Base-by-base conservation (phyloP, 495 filamentous ascomycete species). In the Pyrenopolyporus hunteri region DNA sequence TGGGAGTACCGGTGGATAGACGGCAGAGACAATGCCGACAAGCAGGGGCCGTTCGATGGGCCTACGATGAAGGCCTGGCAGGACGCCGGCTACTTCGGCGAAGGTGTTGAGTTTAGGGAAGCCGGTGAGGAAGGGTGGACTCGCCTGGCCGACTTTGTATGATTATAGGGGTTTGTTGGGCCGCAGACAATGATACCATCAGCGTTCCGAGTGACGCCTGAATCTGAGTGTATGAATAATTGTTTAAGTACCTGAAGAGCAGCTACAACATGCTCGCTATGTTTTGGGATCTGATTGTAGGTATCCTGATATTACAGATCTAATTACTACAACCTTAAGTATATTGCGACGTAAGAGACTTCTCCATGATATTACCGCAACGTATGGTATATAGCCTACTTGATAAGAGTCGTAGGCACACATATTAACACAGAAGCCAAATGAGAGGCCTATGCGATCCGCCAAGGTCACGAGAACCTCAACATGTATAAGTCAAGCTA, bases 1-100 rank as follows among this genome's bases (percentile, higher is more conserved):
- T 98, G 93, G 93, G 89, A 98, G 71, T 98, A 89, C 69, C 78
- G 90, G 22, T 98, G 94, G 94, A 86, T 83, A 10, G 92, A 96
- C 66, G 91, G 87, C 35, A 80, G 91, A n/a, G 94, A 96, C 67
- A 87, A 85, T 2, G 90, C 84, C 0, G 80, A 85, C 43, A 81
- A 83, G 26, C 89, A 98, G 73, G 95, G 94, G 0, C 92, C 93
- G 1, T 98, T 93, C 70, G 90, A 96, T 66, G 86, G 82, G 10
- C 65, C 77, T 0, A 91, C 87, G 43, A 98, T 98, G 94, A 80
- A 82, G 39, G 87, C 89, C 0, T 98, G 94, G 94, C 83, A 87
- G 57, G 82, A 87, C 50, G 91, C 91, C 8, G 95, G 95, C 4
- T 98, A 97, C 64, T 98, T 98, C 76, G 91, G 87, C 1, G 90